Evolutionary conservation across 148 eudicot species (phyloP).

Genomic region (Nyssa sinensis): DNA sequence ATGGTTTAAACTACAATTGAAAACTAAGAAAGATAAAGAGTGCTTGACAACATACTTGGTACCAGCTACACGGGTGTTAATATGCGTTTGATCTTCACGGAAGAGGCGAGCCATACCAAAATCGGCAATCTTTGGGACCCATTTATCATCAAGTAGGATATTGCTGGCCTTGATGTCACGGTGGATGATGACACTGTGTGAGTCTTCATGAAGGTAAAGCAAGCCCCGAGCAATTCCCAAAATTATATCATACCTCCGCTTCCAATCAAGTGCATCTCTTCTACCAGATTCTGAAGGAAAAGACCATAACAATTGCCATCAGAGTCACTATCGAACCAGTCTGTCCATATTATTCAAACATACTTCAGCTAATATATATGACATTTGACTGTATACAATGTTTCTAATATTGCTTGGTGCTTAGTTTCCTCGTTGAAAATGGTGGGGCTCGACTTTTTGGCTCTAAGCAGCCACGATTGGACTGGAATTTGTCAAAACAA

Average conservation of each 20-base stretch:
- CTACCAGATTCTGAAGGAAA: conserved; percentile 41
- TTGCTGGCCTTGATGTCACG: conserved; percentile 91
- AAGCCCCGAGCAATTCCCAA: conserved; percentile 69
- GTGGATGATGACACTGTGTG: conserved; percentile 68
- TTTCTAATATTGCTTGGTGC: too few species aligned
- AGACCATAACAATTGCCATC: neutral
- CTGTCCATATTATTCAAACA: neutral
- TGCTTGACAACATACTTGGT: conserved; percentile 62
- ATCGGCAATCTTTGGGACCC: conserved; percentile 93
- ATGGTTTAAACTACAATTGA: neutral
- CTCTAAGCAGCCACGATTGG: too few species aligned
- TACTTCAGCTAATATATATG: neutral
- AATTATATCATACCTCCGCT: conserved; percentile 58
- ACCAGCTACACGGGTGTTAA: conserved; percentile 87
- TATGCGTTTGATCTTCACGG: conserved; percentile 81
- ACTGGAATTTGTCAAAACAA: too few species aligned
- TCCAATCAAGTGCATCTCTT: conserved; percentile 66
- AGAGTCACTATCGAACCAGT: neutral
- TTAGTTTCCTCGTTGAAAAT: too few species aligned
- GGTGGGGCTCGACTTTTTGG: too few species aligned
- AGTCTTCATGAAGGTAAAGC: conserved; percentile 82
- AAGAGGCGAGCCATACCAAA: conserved; percentile 93
- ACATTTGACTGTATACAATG: too few species aligned
- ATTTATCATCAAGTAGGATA: conserved; percentile 76
- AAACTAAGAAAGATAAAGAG: conserved; percentile 6